Base-by-base conservation (phyloP, 1,284 basidiomycete genomes). In the Vanrija sp. region DNA sequence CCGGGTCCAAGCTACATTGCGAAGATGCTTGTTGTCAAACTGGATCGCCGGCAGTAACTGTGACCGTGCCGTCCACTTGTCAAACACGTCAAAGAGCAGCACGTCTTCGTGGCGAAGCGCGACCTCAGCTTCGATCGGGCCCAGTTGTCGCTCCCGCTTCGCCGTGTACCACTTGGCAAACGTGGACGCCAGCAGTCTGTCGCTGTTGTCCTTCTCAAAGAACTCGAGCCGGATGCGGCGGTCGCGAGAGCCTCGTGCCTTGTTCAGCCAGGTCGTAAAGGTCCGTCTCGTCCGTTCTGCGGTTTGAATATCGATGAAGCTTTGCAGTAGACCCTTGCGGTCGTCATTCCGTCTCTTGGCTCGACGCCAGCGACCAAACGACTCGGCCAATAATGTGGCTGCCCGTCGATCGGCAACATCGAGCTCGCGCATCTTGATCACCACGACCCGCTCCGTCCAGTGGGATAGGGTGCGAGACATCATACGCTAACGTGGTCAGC, bases 401-500 rank as follows among this genome's bases (percentile, higher is more conserved):
- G 65, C 60, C 10, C 66, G 61, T 27, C 61, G 53, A 36, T 67
- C 63, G 0, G 62, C 52, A 1, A 67, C 59, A 24, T 67, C 63
- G 2, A 71, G 53, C 51, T 75, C 68, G 2, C 64, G 63, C 14
- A 69, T 62, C 54, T 75, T 73, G 54, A 73, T 53, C 39, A 65
- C 64, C 5, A 75, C 59, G 25, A 73, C 67, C 8, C 65, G 57
- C 12, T 57, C 56, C 2, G 68, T 70, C 71, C 71, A 73, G 14
- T 51, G 53, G 0, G 56, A 48, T 7, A 72, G 54, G 15, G 45
- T 35, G 0, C 19, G 35, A 8, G 52, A 47, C n/a, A 65, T 22
- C 7, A 62, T 38, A 2, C 54, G 57, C 57, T 64, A 41, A 3
- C 0, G 14, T n/a, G 9, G 31, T 51, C 14, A 45, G 47, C 14